A percentile compares a stretch with the other conserved stretches of the same genome.
Evolutionary conservation across 441 rosid genomes (phyloP).

Genomic region (Euphorbia celastroides): DNA sequence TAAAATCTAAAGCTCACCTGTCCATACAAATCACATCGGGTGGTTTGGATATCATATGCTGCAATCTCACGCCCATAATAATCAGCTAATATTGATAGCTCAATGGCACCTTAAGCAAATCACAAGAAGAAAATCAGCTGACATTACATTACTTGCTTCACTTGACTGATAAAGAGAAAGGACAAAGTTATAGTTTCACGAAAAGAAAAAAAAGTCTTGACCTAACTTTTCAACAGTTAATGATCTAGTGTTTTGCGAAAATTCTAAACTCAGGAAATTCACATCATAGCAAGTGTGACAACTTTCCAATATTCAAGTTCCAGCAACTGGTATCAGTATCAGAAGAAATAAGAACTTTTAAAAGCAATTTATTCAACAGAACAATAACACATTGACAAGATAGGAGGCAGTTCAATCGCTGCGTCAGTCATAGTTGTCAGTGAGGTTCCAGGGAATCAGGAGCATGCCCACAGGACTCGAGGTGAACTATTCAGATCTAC

Average conservation of each 20-base stretch:
- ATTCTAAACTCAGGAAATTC: not conserved
- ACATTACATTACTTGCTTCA: not conserved
- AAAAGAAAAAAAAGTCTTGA: not conserved
- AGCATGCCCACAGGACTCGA: no score
- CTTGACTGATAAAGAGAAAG: not conserved
- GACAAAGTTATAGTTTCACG: not conserved
- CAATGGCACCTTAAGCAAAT: slow-evolving; percentile 80
- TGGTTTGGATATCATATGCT: slow-evolving; percentile 85
- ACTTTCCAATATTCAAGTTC: not conserved
- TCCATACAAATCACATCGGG: slow-evolving; percentile 87
- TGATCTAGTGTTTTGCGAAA: not conserved
- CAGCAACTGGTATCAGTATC: not conserved
- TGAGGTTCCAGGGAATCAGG: no score
- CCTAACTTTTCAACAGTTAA: not conserved
- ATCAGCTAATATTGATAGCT: slow-evolving; percentile 81
- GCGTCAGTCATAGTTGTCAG: no score
- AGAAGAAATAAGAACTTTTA: not conserved
- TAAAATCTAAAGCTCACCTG: slow-evolving; percentile 44
- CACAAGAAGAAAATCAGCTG: slow-evolving; percentile 16
- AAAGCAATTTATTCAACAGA: not conserved
- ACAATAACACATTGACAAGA: not conserved
- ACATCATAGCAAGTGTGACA: not conserved
- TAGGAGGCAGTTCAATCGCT: no score
- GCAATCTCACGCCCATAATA: slow-evolving; percentile 77
- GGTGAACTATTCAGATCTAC: no score